A percentile compares a stretch with the other conserved stretches of the same genome.
These are phyloP conservation scores for Grosmannia huntii DNA, from an alignment of 2,329 filamentous ascomycete species.

Conservation along the genomic window DNA sequence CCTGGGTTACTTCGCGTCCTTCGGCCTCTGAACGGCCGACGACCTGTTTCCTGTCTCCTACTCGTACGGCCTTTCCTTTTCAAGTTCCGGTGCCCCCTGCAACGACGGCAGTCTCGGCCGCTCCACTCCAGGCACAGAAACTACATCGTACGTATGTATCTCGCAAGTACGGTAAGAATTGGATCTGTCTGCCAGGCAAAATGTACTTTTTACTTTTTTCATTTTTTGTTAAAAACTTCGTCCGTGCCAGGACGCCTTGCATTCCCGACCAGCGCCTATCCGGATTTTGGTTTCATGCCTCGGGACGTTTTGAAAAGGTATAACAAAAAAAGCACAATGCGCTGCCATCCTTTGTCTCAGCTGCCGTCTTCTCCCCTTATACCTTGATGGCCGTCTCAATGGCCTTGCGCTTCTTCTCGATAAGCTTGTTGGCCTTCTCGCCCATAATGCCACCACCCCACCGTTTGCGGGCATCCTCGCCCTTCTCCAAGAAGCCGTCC, in stretches of 20 bases:
- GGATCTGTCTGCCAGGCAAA: not conserved
- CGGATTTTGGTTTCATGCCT: not conserved
- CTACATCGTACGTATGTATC: not conserved
- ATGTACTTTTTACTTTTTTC: not conserved
- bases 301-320: slow-evolving; percentile 1
- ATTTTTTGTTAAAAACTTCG: not conserved
- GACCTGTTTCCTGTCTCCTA: not conserved
- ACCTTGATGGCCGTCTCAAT: slow-evolving; percentile 94
- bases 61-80: not conserved
- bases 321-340: not conserved
- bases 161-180: not conserved
- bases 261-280: not conserved
- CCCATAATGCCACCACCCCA: slow-evolving; percentile 99
- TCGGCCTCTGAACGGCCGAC: not conserved
- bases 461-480: slow-evolving; percentile 78
- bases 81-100: not conserved
- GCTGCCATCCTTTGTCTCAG: not conserved
- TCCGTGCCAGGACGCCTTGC: slow-evolving; percentile 1
- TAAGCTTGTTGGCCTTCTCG: slow-evolving; percentile 72
- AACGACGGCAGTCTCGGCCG: not conserved
- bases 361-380: slow-evolving; percentile 35
- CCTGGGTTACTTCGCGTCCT: not conserved
- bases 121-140: not conserved
- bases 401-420: slow-evolving; percentile 85
- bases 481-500: slow-evolving; percentile 95